Conservation (phyloP, 345 rosid species). For the Acer yangbiense region DNA sequence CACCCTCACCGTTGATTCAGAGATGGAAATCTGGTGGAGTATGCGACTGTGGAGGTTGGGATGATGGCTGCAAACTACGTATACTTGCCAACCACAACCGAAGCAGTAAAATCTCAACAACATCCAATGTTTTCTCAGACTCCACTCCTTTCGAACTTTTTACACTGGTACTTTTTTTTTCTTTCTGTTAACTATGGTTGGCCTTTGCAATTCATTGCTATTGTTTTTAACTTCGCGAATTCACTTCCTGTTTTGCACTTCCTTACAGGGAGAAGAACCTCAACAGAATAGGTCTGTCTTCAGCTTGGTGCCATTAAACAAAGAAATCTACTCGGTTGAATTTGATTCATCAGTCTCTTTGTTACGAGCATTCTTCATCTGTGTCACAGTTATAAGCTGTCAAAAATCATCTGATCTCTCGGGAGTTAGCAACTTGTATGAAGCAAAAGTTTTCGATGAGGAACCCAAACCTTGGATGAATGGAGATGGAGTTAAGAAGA, state of each 20-base stretch:
- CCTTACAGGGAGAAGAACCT: conserved; percentile 38
- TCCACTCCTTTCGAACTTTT: conserved; percentile 51
- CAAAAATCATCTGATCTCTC: conserved; percentile 39
- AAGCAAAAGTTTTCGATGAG: conserved; percentile 21
- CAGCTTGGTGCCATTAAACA: conserved; percentile 51
- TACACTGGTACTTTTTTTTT: conserved; percentile 46
- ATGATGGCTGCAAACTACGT: conserved; percentile 75
- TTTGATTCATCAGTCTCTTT: conserved; percentile 58
- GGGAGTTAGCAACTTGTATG: conserved; percentile 17
- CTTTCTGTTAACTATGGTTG: neutral
- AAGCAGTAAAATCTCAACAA: conserved; percentile 22
- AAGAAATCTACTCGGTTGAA: conserved; percentile 66
- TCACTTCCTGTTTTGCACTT: conserved; percentile 8
- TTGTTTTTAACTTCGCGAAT: neutral
- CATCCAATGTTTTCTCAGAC: conserved; percentile 24
- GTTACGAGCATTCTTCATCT: conserved; percentile 73
- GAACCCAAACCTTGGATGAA: conserved; percentile 24
- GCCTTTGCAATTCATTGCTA: neutral
- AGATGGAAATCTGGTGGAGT: conserved; percentile 77
- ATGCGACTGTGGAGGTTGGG: conserved; percentile 99
- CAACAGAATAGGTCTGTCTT: conserved; percentile 46
- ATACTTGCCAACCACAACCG: conserved; percentile 42
- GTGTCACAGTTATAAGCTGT: conserved; percentile 50
- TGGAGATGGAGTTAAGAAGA: conserved; percentile 25
- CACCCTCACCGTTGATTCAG: conserved; percentile 67